A percentile compares a stretch with the other conserved stretches of the same genome.
phyloP scores from a whole-genome alignment of 129 eudicot species.

The Flaveria brownii region DNA sequence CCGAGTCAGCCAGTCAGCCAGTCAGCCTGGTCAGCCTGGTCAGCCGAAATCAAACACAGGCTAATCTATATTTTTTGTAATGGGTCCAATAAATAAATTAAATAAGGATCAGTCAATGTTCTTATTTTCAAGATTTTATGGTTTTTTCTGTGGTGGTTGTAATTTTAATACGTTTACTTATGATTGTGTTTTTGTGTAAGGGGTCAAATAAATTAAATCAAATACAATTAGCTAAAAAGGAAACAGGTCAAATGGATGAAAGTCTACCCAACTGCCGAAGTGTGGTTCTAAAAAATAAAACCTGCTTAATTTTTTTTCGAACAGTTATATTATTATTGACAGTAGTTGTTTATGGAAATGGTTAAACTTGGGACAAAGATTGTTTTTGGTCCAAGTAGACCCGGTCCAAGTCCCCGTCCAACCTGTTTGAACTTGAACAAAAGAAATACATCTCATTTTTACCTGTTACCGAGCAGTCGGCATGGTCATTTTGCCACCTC shows the following conservation, averaged over 20 bases:
- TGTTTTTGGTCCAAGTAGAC: neutral
- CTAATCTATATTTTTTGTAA: neutral
- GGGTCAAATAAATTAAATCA: neutral
- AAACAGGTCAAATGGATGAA: neutral
- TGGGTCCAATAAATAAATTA: neutral
- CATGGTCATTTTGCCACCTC: neutral
- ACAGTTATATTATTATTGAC: neutral
- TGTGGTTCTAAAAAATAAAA: neutral
- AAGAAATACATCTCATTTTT: neutral
- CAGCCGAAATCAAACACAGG: no score
- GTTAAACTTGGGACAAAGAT: neutral
- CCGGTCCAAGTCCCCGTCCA: neutral
- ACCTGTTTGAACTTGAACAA: conserved; percentile 1
- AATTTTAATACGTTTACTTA: neutral
- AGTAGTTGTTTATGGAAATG: neutral
- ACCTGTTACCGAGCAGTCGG: neutral
- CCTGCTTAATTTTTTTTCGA: neutral
- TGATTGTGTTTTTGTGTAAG: neutral
- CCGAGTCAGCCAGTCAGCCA: no score
- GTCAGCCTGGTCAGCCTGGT: no score
- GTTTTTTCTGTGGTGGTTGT: neutral
- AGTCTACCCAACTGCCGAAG: neutral
- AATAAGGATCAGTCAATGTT: neutral
- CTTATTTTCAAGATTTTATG: neutral
- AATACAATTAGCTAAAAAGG: neutral